Evolutionary conservation across 1,284 basidiomycete species (phyloP).

Genomic region (Boletus coffeatus): DNA sequence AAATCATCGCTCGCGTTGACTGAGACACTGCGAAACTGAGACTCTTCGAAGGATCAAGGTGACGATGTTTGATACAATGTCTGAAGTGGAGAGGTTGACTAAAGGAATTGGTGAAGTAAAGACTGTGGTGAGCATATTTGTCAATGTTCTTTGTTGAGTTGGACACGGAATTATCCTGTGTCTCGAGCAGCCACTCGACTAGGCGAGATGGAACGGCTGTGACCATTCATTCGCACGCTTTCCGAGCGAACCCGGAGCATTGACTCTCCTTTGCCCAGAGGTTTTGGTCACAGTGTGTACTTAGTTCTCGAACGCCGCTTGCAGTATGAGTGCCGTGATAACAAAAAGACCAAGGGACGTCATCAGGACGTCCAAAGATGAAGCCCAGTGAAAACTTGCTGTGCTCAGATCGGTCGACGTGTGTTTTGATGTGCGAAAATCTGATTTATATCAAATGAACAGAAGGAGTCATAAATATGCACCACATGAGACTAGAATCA

Average conservation of each 20-base stretch:
- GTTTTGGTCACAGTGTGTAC: slow-evolving; percentile 46
- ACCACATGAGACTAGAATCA: too few species aligned
- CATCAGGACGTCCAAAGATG: slow-evolving; percentile 66
- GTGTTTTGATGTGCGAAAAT: too few species aligned
- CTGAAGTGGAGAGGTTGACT: slow-evolving; percentile 88
- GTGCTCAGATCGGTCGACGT: too few species aligned
- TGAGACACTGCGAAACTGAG: slow-evolving; percentile 40
- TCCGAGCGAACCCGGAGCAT: slow-evolving; percentile 74
- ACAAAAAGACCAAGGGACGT: slow-evolving; percentile 66
- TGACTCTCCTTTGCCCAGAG: slow-evolving; percentile 77
- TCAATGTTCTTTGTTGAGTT: slow-evolving; percentile 64
- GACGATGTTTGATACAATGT: slow-evolving; percentile 77
- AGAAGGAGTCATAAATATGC: too few species aligned
- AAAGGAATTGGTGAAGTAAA: slow-evolving; percentile 81
- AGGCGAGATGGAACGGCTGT: slow-evolving; percentile 80
- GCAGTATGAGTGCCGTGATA: slow-evolving; percentile 78
- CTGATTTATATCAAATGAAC: too few species aligned
- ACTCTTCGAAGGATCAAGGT: slow-evolving; percentile 58
- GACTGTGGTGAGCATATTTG: slow-evolving; percentile 79
- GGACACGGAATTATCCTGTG: slow-evolving; percentile 52
- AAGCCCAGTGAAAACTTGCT: slow-evolving; percentile 31
- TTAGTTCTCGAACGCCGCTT: slow-evolving; percentile 56
- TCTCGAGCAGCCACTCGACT: slow-evolving; percentile 74
- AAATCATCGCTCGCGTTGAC: slow-evolving; percentile 63
- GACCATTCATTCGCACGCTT: slow-evolving; percentile 70